Base-by-base conservation (phyloP, 148 eudicot genomes). In the Chenopodium quinoa region DNA sequence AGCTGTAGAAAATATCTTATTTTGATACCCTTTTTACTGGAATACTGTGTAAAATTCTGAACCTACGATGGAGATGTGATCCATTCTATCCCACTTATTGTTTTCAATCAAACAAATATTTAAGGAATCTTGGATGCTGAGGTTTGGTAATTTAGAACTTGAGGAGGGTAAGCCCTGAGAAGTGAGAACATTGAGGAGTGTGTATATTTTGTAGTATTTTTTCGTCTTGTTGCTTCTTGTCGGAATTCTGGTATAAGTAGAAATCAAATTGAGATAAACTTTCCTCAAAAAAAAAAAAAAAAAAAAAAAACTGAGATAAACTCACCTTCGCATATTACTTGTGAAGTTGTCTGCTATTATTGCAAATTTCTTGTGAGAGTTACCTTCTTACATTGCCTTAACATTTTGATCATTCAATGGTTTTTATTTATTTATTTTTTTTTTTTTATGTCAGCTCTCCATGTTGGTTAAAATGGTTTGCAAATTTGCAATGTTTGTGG, bases 391-490 rank as follows among this genome's bases (percentile, higher is more conserved):
- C 22, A 47, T 29, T 63, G 40, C 66, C 9, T 31, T 40, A 31
- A 47, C 74, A 12, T 50, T 52, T 13, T 22, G 29, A 9, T 9
- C 9, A 47, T 2, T 58, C 12, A 14, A 31, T 7, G 10, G 23
- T 31, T 16, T 20, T 72, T 37, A 4, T 37, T 37, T 37, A 2
- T 4, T 0, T 37, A 6, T 5, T 37, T 6, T 34, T 34, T 2
- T 34, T 0, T 37, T 40, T 6, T 5, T 40, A 40, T 37, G 73
- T 74, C 5, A 23, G 73, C 17, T 78, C 31, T 44, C 9, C 9
- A 68, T 31, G 62, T 20, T 79, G 71, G 78, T 71, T 88, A n/a
- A 80, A 58, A 19, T 23, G 25, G 65, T 73, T 76, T 76, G 37
- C 47, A 56, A 56, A 56, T 56, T 56, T 56, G 62, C 62, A 66